Evolutionary conservation across 1,284 basidiomycete species (phyloP), one percentile per base, ranked within the genome.

Genomic region (Moesziomyces sp.): DNA sequence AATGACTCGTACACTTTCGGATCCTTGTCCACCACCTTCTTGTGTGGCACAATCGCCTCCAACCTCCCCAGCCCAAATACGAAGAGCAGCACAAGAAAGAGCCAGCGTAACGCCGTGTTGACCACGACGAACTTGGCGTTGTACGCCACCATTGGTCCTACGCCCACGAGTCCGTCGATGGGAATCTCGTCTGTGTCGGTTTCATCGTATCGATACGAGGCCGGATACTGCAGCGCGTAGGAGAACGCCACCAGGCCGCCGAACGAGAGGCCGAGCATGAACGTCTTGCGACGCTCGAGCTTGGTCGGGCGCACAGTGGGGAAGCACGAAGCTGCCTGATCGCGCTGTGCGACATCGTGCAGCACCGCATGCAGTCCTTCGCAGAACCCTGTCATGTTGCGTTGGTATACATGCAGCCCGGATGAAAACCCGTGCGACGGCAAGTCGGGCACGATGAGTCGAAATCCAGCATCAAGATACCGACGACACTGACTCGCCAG

Each of bases 381-480:
- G 9, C 74, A 75, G 56, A 78, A 82, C 6, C 69, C 72, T 6
- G 52, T 52, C 63, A 79, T 62, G 33, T 61, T 33, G 2, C 55
- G 58, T 45, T 81, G 80, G 53, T 77, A 83, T 26, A 83, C 81
- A 54, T 83, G 81, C 33, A 79, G 33, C 5, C 80, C 80, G 0
- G 80, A 78, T 3, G 81, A 83, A 48, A 77, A 82, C 21, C 81
- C 81, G 56, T 83, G 81, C 26, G 78, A 80, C 11, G 75, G 75
- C 10, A 82, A 65, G 52, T 83, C 81, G 7, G 80, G 80, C 7
- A 83, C 80, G 46, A 83, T 76, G 2, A 79, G 65, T 4, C 81
- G 74, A 64, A 78, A 82, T 0, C 81, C 81, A 5, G 78, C 76
- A 46, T 83, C 76, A 46, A 83, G 68, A 51, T 83, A 83, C 13